These are phyloP conservation scores for Cinnamomum chago DNA, from an alignment of 164 flowering plant species.

Conservation along the genomic window DNA sequence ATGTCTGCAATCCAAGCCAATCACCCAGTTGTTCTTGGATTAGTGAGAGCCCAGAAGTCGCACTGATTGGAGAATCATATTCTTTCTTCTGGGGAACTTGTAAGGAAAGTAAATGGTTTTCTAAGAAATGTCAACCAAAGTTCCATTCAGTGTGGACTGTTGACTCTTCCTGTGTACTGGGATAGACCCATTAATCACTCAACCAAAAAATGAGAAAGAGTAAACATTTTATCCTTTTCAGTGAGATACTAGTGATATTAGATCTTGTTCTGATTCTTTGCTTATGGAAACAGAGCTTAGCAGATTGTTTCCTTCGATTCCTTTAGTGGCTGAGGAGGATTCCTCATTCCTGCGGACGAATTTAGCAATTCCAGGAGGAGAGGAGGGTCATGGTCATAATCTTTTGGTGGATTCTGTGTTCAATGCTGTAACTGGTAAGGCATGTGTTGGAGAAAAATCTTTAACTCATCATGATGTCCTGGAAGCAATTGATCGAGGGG, in stretches of 20 bases:
- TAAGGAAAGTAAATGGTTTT: background rate
- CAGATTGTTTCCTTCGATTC: slow-evolving; percentile 67
- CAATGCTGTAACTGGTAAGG: slow-evolving; percentile 48
- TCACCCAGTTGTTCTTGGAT: background rate
- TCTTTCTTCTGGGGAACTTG: background rate
- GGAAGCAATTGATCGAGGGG: slow-evolving; percentile 90
- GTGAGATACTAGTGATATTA: no score
- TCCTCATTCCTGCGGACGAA: slow-evolving; percentile 57
- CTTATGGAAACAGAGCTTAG: slow-evolving; percentile 50
- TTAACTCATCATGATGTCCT: slow-evolving; percentile 49
- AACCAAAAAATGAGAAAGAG: no score
- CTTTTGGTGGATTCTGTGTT: slow-evolving; percentile 53
- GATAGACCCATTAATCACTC: background rate
- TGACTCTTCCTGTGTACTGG: background rate
- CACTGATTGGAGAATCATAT: background rate
- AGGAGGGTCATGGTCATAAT: slow-evolving; percentile 7
- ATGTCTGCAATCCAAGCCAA: background rate
- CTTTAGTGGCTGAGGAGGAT: slow-evolving; percentile 97
- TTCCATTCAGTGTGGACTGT: background rate
- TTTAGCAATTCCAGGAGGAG: background rate
- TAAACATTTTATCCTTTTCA: no score
- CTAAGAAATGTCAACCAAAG: background rate
- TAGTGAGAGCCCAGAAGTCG: background rate
- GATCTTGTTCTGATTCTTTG: background rate
- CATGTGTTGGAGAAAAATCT: slow-evolving; percentile 24